Percentiles rank a stretch among this genome's conserved stretches.
Evolutionary conservation across 805 yeast species (phyloP).

Genomic region (Blastobotrys chiropterorum): DNA sequence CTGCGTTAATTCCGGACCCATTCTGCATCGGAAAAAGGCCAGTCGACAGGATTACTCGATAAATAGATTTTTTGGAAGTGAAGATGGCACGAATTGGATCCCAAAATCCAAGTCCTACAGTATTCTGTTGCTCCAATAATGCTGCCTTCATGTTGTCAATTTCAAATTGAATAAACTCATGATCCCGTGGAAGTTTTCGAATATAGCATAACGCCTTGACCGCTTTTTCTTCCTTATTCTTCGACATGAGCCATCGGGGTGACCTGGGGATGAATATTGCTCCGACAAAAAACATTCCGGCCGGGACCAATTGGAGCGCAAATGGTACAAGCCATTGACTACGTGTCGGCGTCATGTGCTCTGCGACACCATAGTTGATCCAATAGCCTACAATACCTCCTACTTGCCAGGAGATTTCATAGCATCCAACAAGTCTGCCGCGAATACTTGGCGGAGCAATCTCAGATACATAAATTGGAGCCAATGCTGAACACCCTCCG

Average conservation of each 20-base stretch:
- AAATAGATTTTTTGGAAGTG: slow-evolving; percentile 23
- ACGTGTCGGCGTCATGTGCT: slow-evolving; percentile 8
- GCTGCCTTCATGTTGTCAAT: slow-evolving; percentile 38
- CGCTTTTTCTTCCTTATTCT: slow-evolving; percentile 58
- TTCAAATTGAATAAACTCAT: slow-evolving; percentile 37
- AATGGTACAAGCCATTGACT: slow-evolving; percentile 52
- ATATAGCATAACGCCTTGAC: slow-evolving; percentile 60
- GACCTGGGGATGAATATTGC: slow-evolving; percentile 72
- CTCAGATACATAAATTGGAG: slow-evolving; percentile 72
- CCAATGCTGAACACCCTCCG: slow-evolving; percentile 69
- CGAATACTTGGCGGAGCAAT: slow-evolving; percentile 73
- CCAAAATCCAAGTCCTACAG: slow-evolving; percentile 45
- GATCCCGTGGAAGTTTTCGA: slow-evolving; percentile 36
- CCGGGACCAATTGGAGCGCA: slow-evolving; percentile 76
- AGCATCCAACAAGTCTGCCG: slow-evolving; percentile 81
- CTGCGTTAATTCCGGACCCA: slow-evolving; percentile 19
- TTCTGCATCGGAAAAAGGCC: slow-evolving; percentile 33
- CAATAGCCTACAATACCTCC: slow-evolving; percentile 14
- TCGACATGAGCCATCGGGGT: slow-evolving; percentile 69
- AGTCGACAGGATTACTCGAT: slow-evolving; percentile 36
- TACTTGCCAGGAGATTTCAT: slow-evolving; percentile 27
- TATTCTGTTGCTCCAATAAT: slow-evolving; percentile 46
- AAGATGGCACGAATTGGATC: slow-evolving; percentile 36
- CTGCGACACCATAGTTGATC: slow-evolving; percentile 27
- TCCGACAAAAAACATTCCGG: slow-evolving; percentile 66